Evolutionary conservation across 352 stramenopile genomes (phyloP).

Genomic region (Globisporangium mamillatum): DNA sequence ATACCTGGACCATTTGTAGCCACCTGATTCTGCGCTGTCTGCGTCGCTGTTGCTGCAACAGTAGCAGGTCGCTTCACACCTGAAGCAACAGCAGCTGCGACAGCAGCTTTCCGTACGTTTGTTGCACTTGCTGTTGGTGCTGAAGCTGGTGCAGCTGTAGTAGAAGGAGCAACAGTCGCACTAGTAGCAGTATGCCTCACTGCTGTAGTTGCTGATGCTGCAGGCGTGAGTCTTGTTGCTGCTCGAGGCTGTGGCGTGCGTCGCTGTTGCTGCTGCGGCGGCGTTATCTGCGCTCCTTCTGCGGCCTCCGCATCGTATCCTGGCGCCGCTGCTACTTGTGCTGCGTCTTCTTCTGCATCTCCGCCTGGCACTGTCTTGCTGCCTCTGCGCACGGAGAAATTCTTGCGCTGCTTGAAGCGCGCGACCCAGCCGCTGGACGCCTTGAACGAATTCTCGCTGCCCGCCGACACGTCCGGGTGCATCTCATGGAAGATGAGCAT

Average conservation of each 20-base stretch:
- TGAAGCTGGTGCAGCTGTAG: not conserved
- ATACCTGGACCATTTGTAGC: not conserved
- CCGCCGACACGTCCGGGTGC: slow-evolving; percentile 5
- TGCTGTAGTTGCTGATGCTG: not conserved
- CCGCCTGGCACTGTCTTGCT: not conserved
- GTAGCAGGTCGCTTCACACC: not conserved
- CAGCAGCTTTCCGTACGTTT: not conserved
- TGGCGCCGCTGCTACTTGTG: not conserved
- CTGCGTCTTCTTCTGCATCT: not conserved
- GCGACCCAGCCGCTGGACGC: slow-evolving; percentile 23
- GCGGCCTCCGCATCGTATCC: not conserved
- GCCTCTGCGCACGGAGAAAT: slow-evolving; percentile 9
- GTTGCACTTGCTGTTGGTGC: not conserved
- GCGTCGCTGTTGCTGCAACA: not conserved
- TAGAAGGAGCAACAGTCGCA: not conserved
- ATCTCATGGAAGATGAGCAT: slow-evolving; percentile 15
- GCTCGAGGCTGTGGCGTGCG: not conserved
- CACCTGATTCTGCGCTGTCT: not conserved
- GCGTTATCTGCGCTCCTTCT: not conserved
- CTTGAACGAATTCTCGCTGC: slow-evolving; percentile 13
- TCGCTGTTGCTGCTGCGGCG: not conserved
- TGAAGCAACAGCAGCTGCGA: not conserved
- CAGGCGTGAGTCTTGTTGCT: not conserved
- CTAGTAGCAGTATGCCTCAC: not conserved
- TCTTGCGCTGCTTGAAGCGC: slow-evolving; percentile 23